Evolutionary conservation across 2,329 filamentous ascomycete genomes (phyloP).

Genomic region (Berkeleyomyces rouxiae): DNA sequence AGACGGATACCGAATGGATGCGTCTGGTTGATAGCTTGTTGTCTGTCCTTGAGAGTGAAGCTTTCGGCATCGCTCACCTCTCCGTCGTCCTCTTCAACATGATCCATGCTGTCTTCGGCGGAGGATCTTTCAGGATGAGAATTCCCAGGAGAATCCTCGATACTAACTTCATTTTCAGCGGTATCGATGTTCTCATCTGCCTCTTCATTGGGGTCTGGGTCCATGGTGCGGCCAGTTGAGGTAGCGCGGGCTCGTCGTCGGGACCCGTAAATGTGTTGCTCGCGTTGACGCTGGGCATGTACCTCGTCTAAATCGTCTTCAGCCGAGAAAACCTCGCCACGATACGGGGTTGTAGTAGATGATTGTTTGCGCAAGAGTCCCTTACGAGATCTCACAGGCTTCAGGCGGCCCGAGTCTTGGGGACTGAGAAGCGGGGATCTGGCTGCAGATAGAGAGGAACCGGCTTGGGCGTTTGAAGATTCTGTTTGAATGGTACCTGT

Average conservation of each 20-base stretch:
- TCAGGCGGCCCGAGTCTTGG: slow-evolving; percentile 39
- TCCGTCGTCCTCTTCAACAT: slow-evolving; percentile 46
- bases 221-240: slow-evolving; percentile 18
- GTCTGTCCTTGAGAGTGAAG: slow-evolving; percentile 91
- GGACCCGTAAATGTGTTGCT: slow-evolving; percentile 19
- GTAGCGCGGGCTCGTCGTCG: slow-evolving; percentile 22
- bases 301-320: slow-evolving; percentile 78
- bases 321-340: slow-evolving; percentile 75
- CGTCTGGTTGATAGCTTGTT: slow-evolving; percentile 95
- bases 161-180: slow-evolving; percentile 16
- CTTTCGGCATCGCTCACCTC: slow-evolving; percentile 85
- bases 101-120: slow-evolving; percentile 30
- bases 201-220: slow-evolving; percentile 26
- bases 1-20: slow-evolving; percentile 97
- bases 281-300: slow-evolving; percentile 44
- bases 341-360: slow-evolving; percentile 55
- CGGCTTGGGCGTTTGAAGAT: slow-evolving; percentile 25
- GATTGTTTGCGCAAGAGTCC: slow-evolving; percentile 55
- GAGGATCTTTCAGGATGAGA: slow-evolving; percentile 18
- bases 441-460: slow-evolving; percentile 22
- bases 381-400: slow-evolving; percentile 31
- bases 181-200: slow-evolving; percentile 16
- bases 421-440: slow-evolving; percentile 30
- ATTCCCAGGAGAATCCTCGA: slow-evolving; percentile 16
- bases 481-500: slow-evolving; percentile 23